Evolutionary conservation across 2,329 filamentous ascomycete genomes (phyloP).

Genomic region (Ascochyta pisi): DNA sequence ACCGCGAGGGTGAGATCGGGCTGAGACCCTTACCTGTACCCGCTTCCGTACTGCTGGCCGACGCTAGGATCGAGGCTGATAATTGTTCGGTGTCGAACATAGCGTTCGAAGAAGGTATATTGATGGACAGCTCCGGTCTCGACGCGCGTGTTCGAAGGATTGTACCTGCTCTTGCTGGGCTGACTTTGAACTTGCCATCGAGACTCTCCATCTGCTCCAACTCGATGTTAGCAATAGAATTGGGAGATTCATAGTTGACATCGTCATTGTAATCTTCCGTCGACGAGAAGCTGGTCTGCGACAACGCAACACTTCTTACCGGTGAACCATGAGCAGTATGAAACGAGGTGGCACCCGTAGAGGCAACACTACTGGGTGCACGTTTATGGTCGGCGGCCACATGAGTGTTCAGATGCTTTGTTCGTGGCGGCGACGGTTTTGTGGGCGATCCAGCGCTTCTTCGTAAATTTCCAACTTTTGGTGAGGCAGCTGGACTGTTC

Average conservation of each 20-base stretch:
- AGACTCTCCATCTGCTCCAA: slow-evolving; percentile 16
- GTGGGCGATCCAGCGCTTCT: slow-evolving; percentile 22
- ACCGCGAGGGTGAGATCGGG: slow-evolving; percentile 15
- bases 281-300: slow-evolving; percentile 29
- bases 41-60: slow-evolving; percentile 14
- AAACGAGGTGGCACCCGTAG: slow-evolving; percentile 30
- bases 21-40: not conserved
- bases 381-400: slow-evolving; percentile 11
- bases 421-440: slow-evolving; percentile 28
- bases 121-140: slow-evolving; percentile 30
- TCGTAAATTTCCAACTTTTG: slow-evolving; percentile 18
- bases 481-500: slow-evolving; percentile 29
- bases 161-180: not conserved
- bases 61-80: slow-evolving; percentile 7
- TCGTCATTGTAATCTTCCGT: slow-evolving; percentile 21
- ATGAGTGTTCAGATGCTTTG: slow-evolving; percentile 2
- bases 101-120: slow-evolving; percentile 17
- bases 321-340: slow-evolving; percentile 34
- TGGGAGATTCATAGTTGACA: slow-evolving; percentile 2
- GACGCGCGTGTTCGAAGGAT: slow-evolving; percentile 2
- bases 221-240: slow-evolving; percentile 26
- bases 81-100: slow-evolving; percentile 5
- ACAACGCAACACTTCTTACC: slow-evolving; percentile 37
- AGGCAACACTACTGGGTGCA: slow-evolving; percentile 26
- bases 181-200: not conserved